Percentiles rank a stretch among this genome's conserved stretches.
phyloP scores from a whole-genome alignment of 208 protist species.

The Acanthamoeba castellanii region DNA sequence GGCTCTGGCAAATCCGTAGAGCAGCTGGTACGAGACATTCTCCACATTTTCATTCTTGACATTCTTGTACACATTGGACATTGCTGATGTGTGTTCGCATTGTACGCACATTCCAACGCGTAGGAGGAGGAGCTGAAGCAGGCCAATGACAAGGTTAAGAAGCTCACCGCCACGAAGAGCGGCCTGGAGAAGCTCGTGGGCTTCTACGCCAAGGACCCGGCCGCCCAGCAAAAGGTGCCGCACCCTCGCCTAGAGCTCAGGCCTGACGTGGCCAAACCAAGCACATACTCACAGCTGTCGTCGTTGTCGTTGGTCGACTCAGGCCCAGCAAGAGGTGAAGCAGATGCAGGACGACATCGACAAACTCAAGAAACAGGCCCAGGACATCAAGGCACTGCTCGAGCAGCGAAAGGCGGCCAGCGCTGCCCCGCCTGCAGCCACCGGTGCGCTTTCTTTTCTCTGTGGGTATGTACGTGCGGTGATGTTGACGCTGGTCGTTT shows the following conservation, averaged over 20 bases:
- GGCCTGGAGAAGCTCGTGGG: slow-evolving; percentile 7
- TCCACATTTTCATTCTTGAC: background rate
- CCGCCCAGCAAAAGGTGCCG: background rate
- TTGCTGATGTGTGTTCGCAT: background rate
- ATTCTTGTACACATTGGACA: background rate
- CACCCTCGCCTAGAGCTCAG: background rate
- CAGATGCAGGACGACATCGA: slow-evolving; percentile 30
- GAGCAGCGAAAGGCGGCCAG: background rate
- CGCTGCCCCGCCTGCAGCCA: background rate
- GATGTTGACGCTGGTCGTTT: background rate
- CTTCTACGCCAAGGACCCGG: slow-evolving; percentile 18
- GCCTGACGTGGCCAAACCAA: background rate
- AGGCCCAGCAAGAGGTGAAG: slow-evolving; percentile 9
- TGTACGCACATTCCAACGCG: no score
- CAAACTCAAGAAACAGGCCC: background rate
- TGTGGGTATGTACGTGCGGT: background rate
- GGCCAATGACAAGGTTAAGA: background rate
- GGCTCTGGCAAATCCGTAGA: background rate
- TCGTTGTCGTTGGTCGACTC: background rate
- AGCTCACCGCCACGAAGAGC: background rate
- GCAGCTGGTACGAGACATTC: background rate
- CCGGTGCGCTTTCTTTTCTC: background rate
- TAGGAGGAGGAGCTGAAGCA: background rate
- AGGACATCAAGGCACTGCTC: background rate
- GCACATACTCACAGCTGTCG: background rate